Conservation (phyloP, 345 rosid genomes). For the Populus tremula region DNA sequence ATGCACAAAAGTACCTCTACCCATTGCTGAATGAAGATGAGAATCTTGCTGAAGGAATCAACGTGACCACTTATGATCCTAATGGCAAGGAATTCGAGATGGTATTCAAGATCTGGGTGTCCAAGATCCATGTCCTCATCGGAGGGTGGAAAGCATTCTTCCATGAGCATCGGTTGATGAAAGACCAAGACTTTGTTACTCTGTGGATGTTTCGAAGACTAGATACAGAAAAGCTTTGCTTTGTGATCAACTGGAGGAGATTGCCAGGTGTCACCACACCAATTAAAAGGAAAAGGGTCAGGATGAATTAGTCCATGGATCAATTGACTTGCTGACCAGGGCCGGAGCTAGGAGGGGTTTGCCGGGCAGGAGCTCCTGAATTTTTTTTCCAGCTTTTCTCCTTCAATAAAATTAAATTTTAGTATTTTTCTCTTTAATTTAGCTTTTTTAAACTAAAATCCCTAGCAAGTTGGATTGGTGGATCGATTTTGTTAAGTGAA, state of each 20-base stretch:
- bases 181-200: slow-evolving; percentile 6
- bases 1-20: not conserved
- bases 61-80: not conserved
- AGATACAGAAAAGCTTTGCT: not conserved
- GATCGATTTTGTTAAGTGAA: not conserved
- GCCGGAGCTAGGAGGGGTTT: too few relatives aligned
- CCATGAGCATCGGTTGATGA: not conserved
- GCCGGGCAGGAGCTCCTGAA: too few relatives aligned
- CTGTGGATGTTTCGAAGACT: slow-evolving; percentile 5
- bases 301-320: not conserved
- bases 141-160: slow-evolving; percentile 9
- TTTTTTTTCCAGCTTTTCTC: too few relatives aligned
- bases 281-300: not conserved
- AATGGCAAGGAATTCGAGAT: not conserved
- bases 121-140: not conserved
- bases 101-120: slow-evolving; percentile 4
- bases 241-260: not conserved
- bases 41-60: not conserved
- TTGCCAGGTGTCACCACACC: not conserved
- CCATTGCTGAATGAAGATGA: not conserved
- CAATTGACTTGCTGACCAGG: not conserved
- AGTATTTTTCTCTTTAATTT: too few relatives aligned
- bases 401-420: too few relatives aligned
- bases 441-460: too few relatives aligned
- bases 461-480: not conserved